Evolutionary conservation across 2,329 filamentous ascomycete genomes (phyloP).

Genomic region (Teratosphaeria viscida): DNA sequence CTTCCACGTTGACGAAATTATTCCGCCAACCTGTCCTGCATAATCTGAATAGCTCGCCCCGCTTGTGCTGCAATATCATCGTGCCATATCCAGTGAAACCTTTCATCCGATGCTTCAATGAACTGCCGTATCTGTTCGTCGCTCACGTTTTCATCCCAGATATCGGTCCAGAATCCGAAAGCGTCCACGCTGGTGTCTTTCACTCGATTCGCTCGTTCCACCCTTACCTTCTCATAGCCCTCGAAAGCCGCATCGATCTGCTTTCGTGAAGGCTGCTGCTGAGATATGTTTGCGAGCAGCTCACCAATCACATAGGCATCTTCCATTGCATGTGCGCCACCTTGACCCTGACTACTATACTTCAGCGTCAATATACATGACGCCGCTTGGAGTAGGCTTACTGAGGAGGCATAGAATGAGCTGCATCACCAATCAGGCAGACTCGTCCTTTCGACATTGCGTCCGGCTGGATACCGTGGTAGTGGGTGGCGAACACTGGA

Average conservation of each 20-base stretch:
- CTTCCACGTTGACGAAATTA: not conserved
- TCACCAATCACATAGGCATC: constrained; percentile 36
- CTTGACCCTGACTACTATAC: constrained; percentile 23
- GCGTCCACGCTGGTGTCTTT: constrained; percentile 10
- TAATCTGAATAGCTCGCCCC: not conserved
- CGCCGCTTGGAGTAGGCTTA: constrained; percentile 44
- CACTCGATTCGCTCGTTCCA: constrained; percentile 9
- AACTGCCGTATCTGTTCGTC: constrained; percentile 12
- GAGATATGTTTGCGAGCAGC: constrained; percentile 4
- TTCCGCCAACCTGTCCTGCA: constrained; percentile 1
- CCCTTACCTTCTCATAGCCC: constrained; percentile 11
- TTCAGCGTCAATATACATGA: constrained; percentile 17
- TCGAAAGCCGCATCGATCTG: constrained; percentile 12
- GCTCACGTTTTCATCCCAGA: constrained; percentile 9
- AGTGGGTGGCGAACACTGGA: constrained; percentile 38
- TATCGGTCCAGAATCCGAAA: constrained; percentile 7
- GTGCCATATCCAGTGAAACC: constrained; percentile 17
- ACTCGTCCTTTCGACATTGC: constrained; percentile 33
- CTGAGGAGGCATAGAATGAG: constrained; percentile 54
- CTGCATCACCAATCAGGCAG: constrained; percentile 56
- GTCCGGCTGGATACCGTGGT: constrained; percentile 26
- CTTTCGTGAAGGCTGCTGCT: not conserved
- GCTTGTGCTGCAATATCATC: constrained; percentile 11
- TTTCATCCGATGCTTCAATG: constrained; percentile 5
- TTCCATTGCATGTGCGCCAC: constrained; percentile 48